Conservation (phyloP, 164 flowering plant genomes). For the Cinnamomum micranthum region DNA sequence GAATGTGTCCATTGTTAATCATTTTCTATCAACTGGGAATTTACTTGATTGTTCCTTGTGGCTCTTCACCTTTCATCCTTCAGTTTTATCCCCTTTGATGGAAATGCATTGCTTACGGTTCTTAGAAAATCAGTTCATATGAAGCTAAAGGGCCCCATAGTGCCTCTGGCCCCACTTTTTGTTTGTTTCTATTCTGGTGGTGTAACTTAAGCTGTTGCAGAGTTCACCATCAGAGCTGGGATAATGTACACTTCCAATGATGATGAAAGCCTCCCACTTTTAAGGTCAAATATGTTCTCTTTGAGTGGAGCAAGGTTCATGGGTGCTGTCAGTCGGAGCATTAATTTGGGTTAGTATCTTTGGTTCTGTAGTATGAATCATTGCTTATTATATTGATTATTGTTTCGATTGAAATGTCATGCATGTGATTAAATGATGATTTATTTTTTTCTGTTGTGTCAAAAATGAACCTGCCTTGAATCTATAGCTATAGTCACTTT, state of each 20-base stretch:
- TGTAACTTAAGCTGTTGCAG: slow-evolving; percentile 58
- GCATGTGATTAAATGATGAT: background rate
- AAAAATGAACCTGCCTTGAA: background rate
- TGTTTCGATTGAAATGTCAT: background rate
- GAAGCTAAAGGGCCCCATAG: background rate
- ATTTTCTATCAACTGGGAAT: too few relatives aligned
- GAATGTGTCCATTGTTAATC: too few relatives aligned
- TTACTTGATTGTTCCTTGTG: too few relatives aligned
- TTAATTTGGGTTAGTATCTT: slow-evolving; percentile 60
- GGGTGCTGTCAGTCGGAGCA: slow-evolving; percentile 81
- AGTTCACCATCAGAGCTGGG: slow-evolving; percentile 85
- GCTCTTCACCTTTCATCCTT: too few relatives aligned
- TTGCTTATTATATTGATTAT: background rate
- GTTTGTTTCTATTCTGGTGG: slow-evolving; percentile 7
- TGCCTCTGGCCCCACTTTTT: background rate
- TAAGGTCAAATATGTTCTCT: slow-evolving; percentile 68
- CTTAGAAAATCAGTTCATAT: too few relatives aligned
- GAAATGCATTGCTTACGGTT: too few relatives aligned
- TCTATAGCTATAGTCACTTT: background rate
- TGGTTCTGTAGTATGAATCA: background rate
- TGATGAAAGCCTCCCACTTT: slow-evolving; percentile 29
- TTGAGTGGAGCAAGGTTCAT: slow-evolving; percentile 76
- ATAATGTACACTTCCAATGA: slow-evolving; percentile 68
- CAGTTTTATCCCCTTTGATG: too few relatives aligned
- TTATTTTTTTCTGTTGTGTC: background rate